Base-by-base conservation (phyloP, 345 rosid genomes). In the Melaleuca alternifolia region DNA sequence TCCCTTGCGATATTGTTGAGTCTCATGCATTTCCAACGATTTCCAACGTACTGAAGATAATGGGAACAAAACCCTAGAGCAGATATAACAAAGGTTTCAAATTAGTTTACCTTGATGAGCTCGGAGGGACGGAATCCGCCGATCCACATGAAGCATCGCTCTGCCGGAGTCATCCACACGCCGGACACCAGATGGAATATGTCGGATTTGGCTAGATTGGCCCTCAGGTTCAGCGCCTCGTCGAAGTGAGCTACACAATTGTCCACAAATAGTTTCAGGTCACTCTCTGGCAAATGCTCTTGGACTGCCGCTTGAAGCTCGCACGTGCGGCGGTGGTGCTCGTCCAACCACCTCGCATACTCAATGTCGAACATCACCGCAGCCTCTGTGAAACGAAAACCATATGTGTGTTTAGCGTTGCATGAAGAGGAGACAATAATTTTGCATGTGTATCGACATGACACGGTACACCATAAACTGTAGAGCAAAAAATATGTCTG, bases 121-220 rank as follows among this genome's bases (percentile, higher is more conserved):
- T 91, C 91, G 9, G 94, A 92, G 12, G 94, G 94, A 28, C 93
- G 93, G 88, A 87, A 92, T 75, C 90, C 94, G 50, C 94, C 94
- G 57, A 92, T 89, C 94, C 94, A 92, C 90, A 92, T 33, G 92
- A 91, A 92, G 88, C 89, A 92, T 28, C 94, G 91, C 83, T 92
- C 94, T 7, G 91, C 89, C 5, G 93, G 91, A 51, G 91, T 89
- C 86, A 87, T 92, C 94, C 94, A 92, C 90, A 88, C 82, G 85
- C 94, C 94, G 50, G 94, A 92, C 81, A 92, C 90, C 24, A 92
- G 87, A 84, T 92, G 90, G 84, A 92, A 92, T 41, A 91, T 89
- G 84, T 92, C 93, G 16, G 89, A 33, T 84, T 89, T 92, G 82
- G 93, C 92, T 51, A 89, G 87, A 84, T 76, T 77, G 46, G 87